Evolutionary conservation across 768 basidiomycete species (phyloP).

Genomic region (Tricholoma flavovirens): DNA sequence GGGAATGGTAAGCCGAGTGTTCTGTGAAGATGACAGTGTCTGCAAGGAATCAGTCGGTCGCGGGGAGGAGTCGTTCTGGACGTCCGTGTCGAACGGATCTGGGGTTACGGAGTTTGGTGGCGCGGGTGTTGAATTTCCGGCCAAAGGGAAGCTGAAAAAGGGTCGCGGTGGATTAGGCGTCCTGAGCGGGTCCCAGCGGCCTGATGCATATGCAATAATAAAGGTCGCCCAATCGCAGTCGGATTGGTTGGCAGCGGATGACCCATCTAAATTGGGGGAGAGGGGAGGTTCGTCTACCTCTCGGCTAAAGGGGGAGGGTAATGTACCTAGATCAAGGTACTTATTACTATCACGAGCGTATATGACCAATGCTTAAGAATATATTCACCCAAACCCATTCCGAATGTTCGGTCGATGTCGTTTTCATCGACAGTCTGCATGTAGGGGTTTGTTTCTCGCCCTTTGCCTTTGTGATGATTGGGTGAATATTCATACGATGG

Average conservation of each 20-base stretch:
- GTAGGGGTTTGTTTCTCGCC: conserved; percentile 8
- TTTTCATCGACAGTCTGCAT: conserved; percentile 23
- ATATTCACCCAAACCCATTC: conserved; percentile 16
- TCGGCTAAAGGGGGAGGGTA: conserved; percentile 17
- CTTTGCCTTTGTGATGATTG: neutral
- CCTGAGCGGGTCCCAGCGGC: conserved; percentile 74
- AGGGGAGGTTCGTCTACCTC: conserved; percentile 6
- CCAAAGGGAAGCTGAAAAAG: conserved; percentile 1
- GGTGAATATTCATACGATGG: neutral
- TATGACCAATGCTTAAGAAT: neutral
- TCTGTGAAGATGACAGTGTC: neutral
- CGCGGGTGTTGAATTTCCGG: neutral
- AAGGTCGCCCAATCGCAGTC: conserved; percentile 70
- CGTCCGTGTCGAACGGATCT: neutral
- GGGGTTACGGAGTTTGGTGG: conserved; percentile 2
- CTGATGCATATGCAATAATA: conserved; percentile 67
- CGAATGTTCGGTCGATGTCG: conserved; percentile 12
- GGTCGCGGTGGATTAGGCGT: conserved; percentile 54
- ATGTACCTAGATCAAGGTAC: conserved; percentile 7
- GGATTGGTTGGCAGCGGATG: conserved; percentile 9
- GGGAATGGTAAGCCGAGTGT: neutral
- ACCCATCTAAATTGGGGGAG: neutral
- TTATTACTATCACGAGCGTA: neutral
- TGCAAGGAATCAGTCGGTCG: neutral
- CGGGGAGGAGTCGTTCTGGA: neutral